Evolutionary conservation across 345 rosid genomes (phyloP).

Genomic region (Aurinia saxatilis): DNA sequence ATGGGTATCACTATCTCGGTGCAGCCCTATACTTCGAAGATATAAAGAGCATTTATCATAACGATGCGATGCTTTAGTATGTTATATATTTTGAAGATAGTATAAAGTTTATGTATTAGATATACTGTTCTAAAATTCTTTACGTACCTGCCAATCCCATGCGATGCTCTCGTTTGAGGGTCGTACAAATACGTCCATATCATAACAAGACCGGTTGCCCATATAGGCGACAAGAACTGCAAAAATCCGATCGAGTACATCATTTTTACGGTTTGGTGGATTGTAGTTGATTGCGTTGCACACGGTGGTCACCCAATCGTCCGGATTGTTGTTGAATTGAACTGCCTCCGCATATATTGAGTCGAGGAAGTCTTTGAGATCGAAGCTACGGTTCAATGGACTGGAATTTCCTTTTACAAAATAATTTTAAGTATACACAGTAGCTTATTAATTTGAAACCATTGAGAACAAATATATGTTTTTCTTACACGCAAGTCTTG

Average conservation of each 20-base stretch:
- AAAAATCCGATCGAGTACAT: constrained; percentile 27
- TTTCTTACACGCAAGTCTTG: constrained; percentile 43
- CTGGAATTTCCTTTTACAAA: background rate
- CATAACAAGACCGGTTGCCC: constrained; percentile 25
- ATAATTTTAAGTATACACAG: too few species aligned
- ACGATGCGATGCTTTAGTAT: too few species aligned
- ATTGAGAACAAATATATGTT: background rate
- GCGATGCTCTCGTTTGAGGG: too few species aligned
- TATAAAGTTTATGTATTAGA: too few species aligned
- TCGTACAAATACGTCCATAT: background rate
- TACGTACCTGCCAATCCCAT: background rate
- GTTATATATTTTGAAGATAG: too few species aligned
- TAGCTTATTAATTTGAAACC: too few species aligned
- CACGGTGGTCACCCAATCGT: constrained; percentile 19
- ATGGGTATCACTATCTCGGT: too few species aligned
- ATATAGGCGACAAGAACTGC: constrained; percentile 20
- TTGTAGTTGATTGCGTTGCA: constrained; percentile 34
- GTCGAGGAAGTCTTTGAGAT: constrained; percentile 24
- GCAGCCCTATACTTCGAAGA: constrained; percentile 38
- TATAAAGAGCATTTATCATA: too few species aligned
- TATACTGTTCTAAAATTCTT: background rate
- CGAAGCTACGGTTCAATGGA: constrained; percentile 16
- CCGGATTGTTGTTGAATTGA: constrained; percentile 36
- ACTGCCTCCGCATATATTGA: constrained; percentile 22
- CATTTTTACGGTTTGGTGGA: constrained; percentile 7